Evolutionary conservation across 345 rosid species (phyloP), one percentile per base, ranked within the genome.

Genomic region (Salix viminalis): DNA sequence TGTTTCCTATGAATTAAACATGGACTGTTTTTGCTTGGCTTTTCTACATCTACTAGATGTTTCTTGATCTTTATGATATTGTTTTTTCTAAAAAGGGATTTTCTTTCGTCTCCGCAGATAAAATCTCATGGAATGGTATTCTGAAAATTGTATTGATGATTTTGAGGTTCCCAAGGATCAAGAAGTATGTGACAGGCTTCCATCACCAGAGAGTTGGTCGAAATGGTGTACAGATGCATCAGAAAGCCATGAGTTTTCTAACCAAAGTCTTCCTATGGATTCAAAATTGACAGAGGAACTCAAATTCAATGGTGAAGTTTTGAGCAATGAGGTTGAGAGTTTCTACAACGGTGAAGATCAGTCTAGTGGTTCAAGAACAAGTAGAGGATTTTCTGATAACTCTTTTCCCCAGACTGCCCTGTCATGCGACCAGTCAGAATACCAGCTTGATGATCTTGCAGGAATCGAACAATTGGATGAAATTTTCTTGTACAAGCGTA

Each of bases 381-480:
- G 71, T 56, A 83, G 87, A 23, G 80, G 83, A 70, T 76, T 73
- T 2, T 77, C 74, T 0, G 85, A 78, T 18, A 75, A 77, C 69
- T 82, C 83, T 23, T 74, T 74, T 2, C 67, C 74, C 66, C 81
- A 42, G 69, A 75, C 69, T 28, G 19, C 73, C n/a, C n/a, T 42
- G 64, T 82, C 81, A 7, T 15, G 66, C 2, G 67, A 41, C 26
- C 78, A 26, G 46, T 69, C 75, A 73, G 86, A 83, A 52, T 64
- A 74, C 77, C 81, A 81, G 78, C 92, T 83, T 69, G 61, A 85
- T 24, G 85, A 85, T 71, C 83, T 86, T 4, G 81, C 82, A 30
- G 85, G 87, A 82, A 86, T 87, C 68, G 88, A 87, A 52, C 89
- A 89, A 69, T 76, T 82, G 78, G 96, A 93, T 81, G 94, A 90